Evolutionary conservation across 768 basidiomycete species (phyloP), one percentile per base, ranked within the genome.

Genomic region (Neoboletus magnificus): DNA sequence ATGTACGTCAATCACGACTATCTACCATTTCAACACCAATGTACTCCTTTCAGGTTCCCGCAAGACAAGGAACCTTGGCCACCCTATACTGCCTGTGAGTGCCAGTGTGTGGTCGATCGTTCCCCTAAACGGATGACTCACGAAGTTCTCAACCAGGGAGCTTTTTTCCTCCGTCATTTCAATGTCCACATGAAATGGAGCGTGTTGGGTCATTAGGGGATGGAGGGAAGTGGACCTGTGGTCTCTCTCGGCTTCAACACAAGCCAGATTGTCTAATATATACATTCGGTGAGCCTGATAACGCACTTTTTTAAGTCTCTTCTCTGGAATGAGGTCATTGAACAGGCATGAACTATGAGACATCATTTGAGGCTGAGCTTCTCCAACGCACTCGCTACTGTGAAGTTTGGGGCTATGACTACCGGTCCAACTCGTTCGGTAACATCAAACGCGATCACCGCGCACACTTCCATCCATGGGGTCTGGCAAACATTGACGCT

Each of bases 171-270:
- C 70, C 79, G 0, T 61, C 76, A 1, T 80, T 76, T 56, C 66
- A 72, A 30, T 78, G 79, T 61, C 77, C 79, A 22, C 76, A 78
- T 55, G 69, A 75, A 49, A 48, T 72, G 13, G 72, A 78, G 57
- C 76, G 77, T 22, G 54, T 78, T 48, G 77, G 77, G 39, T 74
- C 77, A 15, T 69, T 87, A 10, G 84, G 84, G 18, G 85, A 86
- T 63, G 85, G 86, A 15, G 85, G 86, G 15, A 87, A 87, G 70
- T 87, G 83, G 82, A 75, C 84, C 16, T 87, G 86, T 61, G 86
- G 86, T 2, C 63, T 86, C 25, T 81, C 80, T 23, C 75, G 80
- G 4, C 69, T 87, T 6, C 71, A 72, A 50, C 71, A 78, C 48
- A 85, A 85, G 67, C 69, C 68, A 22, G 73, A 81, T 45, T 86